Base-by-base conservation (phyloP, 2,329 filamentous ascomycete species). In the Calonectria pseudoturangicola region DNA sequence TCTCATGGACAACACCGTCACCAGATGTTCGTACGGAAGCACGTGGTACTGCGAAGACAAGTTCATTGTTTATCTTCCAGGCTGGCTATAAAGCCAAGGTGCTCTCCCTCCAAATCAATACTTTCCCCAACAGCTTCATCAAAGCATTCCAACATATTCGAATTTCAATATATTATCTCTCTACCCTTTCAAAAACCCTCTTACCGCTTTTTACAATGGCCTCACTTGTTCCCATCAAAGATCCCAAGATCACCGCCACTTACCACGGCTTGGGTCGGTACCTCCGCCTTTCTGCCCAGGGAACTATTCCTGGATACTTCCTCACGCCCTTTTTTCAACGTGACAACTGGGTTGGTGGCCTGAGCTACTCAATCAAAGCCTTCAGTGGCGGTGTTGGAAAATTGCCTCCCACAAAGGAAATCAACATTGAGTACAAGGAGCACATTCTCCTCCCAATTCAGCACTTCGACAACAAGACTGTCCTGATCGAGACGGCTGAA, bases 381-480 rank as follows among this genome's bases (percentile, higher is more conserved):
- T 67, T 33, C 33, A n/a, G 30, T 13, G 43, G 41, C 27, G 63
- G 68, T n/a, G 13, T 8, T 13, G 39, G 39, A 15, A 12, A 43
- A 18, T 18, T 15, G 39, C 39, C 39, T 18, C 39, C 39, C 5
- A 43, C 39, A 6, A 13, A 18, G 39, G 13, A 43, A 13, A 15
- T 43, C 16, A 13, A 54, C 8, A 54, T 65, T 18, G 18, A 16
- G 28, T 45, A 21, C 48, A 65, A 68, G 66, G 18, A 68, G 36
- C 28, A 62, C 0, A 72, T 72, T 18, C 18, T 50, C 18, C 70
- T 72, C 10, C 70, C 70, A 15, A 21, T 58, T 39, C 21, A 41
- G 18, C 56, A 72, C 41, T 72, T 72, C 58, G 69, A 69, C 70
- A 69, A 28, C 70, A 48, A 58, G 58, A 45, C 28, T 25, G 70